Conservation (phyloP, 169 alveolate species). For the Babesia ovis region DNA sequence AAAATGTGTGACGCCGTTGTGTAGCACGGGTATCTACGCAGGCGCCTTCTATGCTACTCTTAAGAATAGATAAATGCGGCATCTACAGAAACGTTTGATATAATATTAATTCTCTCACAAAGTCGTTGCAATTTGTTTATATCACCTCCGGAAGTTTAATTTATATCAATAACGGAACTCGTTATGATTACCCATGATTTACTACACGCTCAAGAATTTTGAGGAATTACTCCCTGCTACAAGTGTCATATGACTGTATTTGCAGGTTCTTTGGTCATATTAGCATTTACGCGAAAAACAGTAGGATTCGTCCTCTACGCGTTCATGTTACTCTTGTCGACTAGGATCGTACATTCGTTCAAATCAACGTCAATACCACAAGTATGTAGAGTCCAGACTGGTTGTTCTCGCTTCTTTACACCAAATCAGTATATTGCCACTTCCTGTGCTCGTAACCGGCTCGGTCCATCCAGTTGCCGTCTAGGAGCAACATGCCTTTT, state of each 20-base stretch:
- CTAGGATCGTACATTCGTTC: neutral
- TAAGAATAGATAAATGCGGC: neutral
- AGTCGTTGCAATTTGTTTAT: neutral
- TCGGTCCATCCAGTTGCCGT: no score
- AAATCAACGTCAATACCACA: neutral
- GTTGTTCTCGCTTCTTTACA: no score
- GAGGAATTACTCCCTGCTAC: neutral
- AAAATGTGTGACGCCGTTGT: no score
- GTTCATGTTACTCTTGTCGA: slow-evolving; percentile 17
- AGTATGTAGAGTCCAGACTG: neutral
- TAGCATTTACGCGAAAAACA: neutral
- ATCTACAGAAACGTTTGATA: neutral
- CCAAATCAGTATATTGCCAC: no score
- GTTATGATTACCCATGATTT: neutral
- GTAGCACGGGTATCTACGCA: no score
- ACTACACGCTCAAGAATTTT: neutral
- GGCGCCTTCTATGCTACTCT: neutral
- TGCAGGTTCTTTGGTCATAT: neutral
- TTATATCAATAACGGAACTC: neutral
- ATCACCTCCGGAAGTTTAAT: neutral
- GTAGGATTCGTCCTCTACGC: neutral
- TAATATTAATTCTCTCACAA: neutral
- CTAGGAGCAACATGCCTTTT: no score
- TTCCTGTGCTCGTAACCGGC: no score
- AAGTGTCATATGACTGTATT: slow-evolving; percentile 5